Evolutionary conservation across 2,329 filamentous ascomycete species (phyloP).

Genomic region (Zasmidium cellare): DNA sequence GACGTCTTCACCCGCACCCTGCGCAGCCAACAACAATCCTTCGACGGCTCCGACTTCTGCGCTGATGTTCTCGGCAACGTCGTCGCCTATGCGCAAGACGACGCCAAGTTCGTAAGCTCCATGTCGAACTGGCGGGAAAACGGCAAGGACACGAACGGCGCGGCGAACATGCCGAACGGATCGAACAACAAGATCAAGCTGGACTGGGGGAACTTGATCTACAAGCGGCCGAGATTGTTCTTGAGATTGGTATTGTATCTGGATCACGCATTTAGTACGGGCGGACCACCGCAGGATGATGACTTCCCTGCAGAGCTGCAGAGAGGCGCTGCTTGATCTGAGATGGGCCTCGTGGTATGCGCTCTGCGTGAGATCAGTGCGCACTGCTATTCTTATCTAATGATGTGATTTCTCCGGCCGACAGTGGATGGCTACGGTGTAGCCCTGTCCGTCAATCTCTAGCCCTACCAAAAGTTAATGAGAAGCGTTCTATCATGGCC

Average conservation of each 20-base stretch:
- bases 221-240: constrained; percentile 22
- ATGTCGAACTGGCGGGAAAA: constrained; percentile 19
- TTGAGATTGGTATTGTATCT: constrained; percentile 22
- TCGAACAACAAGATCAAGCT: constrained; percentile 17
- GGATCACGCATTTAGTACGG: constrained; percentile 20
- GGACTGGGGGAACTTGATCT: constrained; percentile 25
- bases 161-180: constrained; percentile 3
- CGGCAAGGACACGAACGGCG: constrained; percentile 15
- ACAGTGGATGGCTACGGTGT: too few species aligned
- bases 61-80: constrained; percentile 22
- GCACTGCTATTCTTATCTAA: too few species aligned
- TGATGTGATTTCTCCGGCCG: too few species aligned
- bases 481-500: too few species aligned
- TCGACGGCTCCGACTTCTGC: constrained; percentile 24
- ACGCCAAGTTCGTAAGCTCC: constrained; percentile 20
- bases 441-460: too few species aligned
- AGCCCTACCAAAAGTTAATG: too few species aligned
- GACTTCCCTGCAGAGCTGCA: constrained; percentile 24
- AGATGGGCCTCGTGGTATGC: neutral
- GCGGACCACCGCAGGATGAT: constrained; percentile 20
- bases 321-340: constrained; percentile 1
- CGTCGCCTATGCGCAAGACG: constrained; percentile 22
- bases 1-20: constrained; percentile 23
- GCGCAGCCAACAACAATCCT: constrained; percentile 22
- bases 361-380: too few species aligned